phyloP scores from a whole-genome alignment of 2,329 filamentous ascomycete species.

The Xylaria sp. region DNA sequence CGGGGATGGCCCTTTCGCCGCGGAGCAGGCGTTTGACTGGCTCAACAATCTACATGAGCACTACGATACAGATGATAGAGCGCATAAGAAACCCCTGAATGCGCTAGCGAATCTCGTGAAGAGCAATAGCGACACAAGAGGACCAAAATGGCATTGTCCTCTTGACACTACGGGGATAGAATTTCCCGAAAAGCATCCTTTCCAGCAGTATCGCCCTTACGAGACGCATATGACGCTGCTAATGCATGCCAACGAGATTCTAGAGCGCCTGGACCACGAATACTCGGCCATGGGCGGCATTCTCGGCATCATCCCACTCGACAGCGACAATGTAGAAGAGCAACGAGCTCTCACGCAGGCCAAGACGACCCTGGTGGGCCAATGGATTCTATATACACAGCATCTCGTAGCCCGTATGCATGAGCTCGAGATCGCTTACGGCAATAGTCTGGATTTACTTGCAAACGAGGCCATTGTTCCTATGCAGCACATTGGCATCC shows the following conservation, averaged over 20 bases:
- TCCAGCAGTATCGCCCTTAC: conserved; percentile 51
- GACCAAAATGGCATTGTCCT: conserved; percentile 59
- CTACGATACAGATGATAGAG: conserved; percentile 60
- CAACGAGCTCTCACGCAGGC: conserved; percentile 53
- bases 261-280: conserved; percentile 70
- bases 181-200: conserved; percentile 33
- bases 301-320: conserved; percentile 62
- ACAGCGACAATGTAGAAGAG: conserved; percentile 49
- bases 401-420: conserved; percentile 65
- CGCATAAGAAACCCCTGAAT: conserved; percentile 59
- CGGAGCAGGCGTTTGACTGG: conserved; percentile 66
- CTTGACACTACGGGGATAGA: conserved; percentile 48
- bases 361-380: conserved; percentile 64
- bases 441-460: conserved; percentile 61
- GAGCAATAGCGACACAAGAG: conserved; percentile 54
- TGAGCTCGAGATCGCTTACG: conserved; percentile 65
- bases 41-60: conserved; percentile 60
- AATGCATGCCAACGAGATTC: conserved; percentile 67
- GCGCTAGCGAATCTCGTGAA: conserved; percentile 59
- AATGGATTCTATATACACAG: conserved; percentile 66
- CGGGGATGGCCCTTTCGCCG: conserved; percentile 48
- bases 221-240: conserved; percentile 61
- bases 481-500: conserved; percentile 61
- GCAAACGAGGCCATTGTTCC: conserved; percentile 62
- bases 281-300: conserved; percentile 65